phyloP scores from a whole-genome alignment of 2,329 filamentous ascomycete genomes.

The Sporothrix inflata region DNA sequence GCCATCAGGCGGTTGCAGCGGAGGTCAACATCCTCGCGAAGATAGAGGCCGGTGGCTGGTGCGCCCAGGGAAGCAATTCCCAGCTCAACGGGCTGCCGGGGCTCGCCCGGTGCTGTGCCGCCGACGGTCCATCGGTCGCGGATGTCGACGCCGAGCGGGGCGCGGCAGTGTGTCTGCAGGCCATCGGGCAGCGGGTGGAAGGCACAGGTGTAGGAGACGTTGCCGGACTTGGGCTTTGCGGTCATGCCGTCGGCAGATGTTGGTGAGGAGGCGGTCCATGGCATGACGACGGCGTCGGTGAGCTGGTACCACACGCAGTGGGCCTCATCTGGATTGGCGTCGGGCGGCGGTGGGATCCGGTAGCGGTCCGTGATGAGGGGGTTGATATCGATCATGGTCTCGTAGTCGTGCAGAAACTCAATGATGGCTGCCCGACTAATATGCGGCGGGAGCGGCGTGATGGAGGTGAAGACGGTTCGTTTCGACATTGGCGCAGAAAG shows the following conservation, averaged over 20 bases:
- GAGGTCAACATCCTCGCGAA: conserved; percentile 85
- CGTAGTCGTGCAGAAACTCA: conserved; percentile 75
- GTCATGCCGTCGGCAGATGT: background rate
- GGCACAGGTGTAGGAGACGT: conserved; percentile 77
- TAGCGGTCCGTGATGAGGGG: conserved; percentile 76
- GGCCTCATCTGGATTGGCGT: conserved; percentile 71
- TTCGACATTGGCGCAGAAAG: conserved; percentile 60
- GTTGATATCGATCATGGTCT: conserved; percentile 85
- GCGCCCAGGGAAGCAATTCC: conserved; percentile 59
- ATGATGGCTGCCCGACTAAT: conserved; percentile 73
- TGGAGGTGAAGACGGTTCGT: conserved; percentile 72
- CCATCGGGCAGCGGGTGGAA: conserved; percentile 76
- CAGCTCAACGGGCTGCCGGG: conserved; percentile 65
- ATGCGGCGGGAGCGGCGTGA: conserved; percentile 73
- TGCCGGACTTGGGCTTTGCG: conserved; percentile 64
- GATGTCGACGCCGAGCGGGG: conserved; percentile 79
- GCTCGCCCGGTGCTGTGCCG: conserved; percentile 72
- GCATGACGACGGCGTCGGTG: conserved; percentile 74
- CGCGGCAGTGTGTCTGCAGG: conserved; percentile 81
- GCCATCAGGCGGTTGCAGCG: conserved; percentile 77
- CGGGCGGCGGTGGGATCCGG: conserved; percentile 66
- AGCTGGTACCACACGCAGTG: conserved; percentile 76
- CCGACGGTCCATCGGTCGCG: conserved; percentile 76
- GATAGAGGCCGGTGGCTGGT: conserved; percentile 71
- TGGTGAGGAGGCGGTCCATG: conserved; percentile 39